Percentiles rank a stretch among this genome's conserved stretches.
Evolutionary conservation across 495 filamentous ascomycete species (phyloP).

Genomic region (Immersiella caudata): DNA sequence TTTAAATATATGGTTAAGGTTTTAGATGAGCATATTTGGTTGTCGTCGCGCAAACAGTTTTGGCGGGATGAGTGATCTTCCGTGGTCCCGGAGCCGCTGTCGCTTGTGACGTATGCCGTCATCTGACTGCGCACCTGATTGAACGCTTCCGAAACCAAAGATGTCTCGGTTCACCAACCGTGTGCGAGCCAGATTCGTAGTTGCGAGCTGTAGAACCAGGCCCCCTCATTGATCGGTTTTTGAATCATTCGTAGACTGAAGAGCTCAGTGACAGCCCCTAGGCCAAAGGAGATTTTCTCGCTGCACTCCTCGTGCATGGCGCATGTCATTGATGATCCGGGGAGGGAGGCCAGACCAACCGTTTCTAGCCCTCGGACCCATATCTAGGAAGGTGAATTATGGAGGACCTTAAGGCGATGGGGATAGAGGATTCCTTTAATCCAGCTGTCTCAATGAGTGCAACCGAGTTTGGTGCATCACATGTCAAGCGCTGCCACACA

Average conservation of each 20-base stretch:
- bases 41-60: not conserved
- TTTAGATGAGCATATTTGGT: slow-evolving; percentile 1
- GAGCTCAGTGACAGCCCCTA: too few species aligned
- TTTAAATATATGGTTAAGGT: not conserved
- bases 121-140: not conserved
- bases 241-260: too few species aligned
- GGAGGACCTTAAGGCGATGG: not conserved
- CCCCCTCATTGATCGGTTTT: too few species aligned
- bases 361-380: too few species aligned
- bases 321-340: too few species aligned
- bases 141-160: not conserved
- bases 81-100: not conserved
- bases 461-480: not conserved
- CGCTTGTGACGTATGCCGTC: not conserved
- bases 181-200: too few species aligned
- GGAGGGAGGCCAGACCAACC: too few species aligned
- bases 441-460: not conserved
- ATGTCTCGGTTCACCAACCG: not conserved
- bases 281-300: too few species aligned
- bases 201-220: too few species aligned
- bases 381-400: too few species aligned
- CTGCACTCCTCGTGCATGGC: too few species aligned
- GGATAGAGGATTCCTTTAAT: not conserved
- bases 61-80: not conserved
- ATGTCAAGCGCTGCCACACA: not conserved